Evolutionary conservation across 768 basidiomycete species (phyloP).

Genomic region (Russula foetens): DNA sequence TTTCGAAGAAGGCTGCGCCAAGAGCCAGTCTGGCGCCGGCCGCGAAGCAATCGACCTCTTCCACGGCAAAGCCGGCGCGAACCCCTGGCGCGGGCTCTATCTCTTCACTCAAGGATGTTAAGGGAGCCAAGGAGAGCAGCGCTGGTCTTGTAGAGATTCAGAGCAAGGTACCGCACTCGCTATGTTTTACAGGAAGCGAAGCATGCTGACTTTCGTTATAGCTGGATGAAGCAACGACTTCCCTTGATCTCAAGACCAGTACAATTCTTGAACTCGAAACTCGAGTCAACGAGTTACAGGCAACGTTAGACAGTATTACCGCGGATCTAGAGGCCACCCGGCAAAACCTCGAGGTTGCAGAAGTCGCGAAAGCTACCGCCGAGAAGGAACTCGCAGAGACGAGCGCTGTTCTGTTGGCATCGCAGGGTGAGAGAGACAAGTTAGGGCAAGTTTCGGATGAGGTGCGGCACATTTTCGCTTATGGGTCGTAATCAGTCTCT

Average conservation of each 20-base stretch:
- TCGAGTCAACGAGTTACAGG: constrained; percentile 41
- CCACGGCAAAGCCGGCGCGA: constrained; percentile 30
- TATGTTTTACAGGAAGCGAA: background rate
- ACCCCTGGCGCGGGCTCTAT: constrained; percentile 51
- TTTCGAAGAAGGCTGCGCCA: constrained; percentile 31
- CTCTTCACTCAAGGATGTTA: constrained; percentile 65
- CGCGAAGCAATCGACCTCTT: constrained; percentile 30
- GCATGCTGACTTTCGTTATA: constrained; percentile 25
- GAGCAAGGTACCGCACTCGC: constrained; percentile 38
- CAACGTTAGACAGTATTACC: constrained; percentile 39
- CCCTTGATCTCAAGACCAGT: constrained; percentile 44
- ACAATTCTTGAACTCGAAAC: constrained; percentile 45
- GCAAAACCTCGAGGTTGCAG: constrained; percentile 37
- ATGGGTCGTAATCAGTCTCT: background rate
- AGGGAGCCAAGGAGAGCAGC: constrained; percentile 56
- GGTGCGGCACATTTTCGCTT: constrained; percentile 35
- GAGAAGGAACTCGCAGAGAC: constrained; percentile 42
- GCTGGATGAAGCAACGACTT: constrained; percentile 53
- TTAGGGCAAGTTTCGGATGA: constrained; percentile 40
- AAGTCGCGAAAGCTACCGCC: constrained; percentile 39
- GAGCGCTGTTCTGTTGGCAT: constrained; percentile 33
- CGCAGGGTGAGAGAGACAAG: constrained; percentile 26
- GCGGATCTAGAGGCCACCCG: constrained; percentile 43
- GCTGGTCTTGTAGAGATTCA: constrained; percentile 51
- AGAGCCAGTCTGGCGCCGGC: constrained; percentile 26